Conservation (phyloP, 108 stramenopile species). For the Seminavis robusta region DNA sequence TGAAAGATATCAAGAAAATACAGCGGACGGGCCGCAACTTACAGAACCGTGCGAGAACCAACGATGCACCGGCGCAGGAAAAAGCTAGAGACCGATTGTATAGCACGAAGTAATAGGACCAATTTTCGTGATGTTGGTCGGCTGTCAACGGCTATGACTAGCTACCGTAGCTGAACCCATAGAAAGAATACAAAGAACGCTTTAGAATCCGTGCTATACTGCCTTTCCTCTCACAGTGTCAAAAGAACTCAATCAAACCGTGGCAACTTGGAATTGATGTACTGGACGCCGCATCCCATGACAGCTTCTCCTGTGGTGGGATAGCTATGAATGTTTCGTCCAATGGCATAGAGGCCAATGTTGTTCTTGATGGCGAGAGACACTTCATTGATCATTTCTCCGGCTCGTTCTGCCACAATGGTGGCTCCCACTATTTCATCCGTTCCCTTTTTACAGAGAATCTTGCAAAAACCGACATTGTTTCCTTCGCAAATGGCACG, state of each 20-base stretch:
- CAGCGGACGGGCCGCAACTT: too few relatives aligned
- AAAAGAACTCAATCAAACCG: conserved; percentile 21
- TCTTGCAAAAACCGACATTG: conserved; percentile 88
- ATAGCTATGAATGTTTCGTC: conserved; percentile 92
- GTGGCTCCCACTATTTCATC: conserved; percentile 92
- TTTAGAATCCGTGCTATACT: too few relatives aligned
- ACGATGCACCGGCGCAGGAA: too few relatives aligned
- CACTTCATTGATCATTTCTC: conserved; percentile 94
- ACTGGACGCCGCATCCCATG: conserved; percentile 79
- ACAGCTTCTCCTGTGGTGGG: conserved; percentile 89
- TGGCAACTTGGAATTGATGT: conserved; percentile 63
- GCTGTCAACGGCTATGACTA: too few relatives aligned
- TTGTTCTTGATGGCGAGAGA: conserved; percentile 91
- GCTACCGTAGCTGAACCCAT: too few relatives aligned
- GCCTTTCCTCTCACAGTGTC: too few relatives aligned
- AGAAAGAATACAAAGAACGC: too few relatives aligned
- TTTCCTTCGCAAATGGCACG: conserved; percentile 87
- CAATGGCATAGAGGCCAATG: conserved; percentile 75
- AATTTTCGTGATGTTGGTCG: too few relatives aligned
- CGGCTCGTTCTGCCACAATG: conserved; percentile 88
- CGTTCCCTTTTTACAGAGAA: conserved; percentile 76
- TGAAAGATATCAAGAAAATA: too few relatives aligned
- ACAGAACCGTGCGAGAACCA: too few relatives aligned
- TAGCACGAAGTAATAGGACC: too few relatives aligned
- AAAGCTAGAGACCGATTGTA: too few relatives aligned